These are phyloP conservation scores for Anethum foeniculum DNA, from an alignment of 140 eudicot genomes.

Conservation along the genomic window DNA sequence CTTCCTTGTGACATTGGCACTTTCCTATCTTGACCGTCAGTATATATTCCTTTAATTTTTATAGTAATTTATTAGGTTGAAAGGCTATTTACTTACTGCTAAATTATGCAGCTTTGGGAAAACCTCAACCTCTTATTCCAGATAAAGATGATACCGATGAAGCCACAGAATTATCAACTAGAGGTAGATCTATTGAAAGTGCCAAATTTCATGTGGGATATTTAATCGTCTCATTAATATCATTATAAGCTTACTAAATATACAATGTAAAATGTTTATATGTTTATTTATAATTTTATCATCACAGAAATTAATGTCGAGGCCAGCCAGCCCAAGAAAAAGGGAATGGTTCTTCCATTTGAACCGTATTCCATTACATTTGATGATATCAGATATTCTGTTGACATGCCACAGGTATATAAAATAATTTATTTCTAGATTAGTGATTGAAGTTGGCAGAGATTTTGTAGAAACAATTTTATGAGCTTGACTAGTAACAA, in stretches of 20 bases:
- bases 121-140: conserved; percentile 47
- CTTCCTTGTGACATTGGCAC: conserved; percentile 34
- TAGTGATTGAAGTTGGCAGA: background rate
- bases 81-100: background rate
- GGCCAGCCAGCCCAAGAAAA: conserved; percentile 29
- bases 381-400: conserved; percentile 60
- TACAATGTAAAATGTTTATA: background rate
- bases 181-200: background rate
- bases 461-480: background rate
- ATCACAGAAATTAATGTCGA: conserved; percentile 21
- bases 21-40: conserved; percentile 51
- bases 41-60: background rate
- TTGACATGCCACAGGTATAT: conserved; percentile 77
- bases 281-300: background rate
- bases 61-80: background rate
- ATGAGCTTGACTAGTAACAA: background rate
- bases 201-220: background rate
- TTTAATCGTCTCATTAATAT: background rate
- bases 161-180: conserved; percentile 22
- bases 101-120: conserved; percentile 47
- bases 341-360: conserved; percentile 91
- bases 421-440: background rate
- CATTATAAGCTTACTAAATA: background rate
- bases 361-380: conserved; percentile 72
- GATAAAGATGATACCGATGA: conserved; percentile 9